Base-by-base conservation (phyloP, 148 eudicot species). In the Vaccinium corymbosum region DNA sequence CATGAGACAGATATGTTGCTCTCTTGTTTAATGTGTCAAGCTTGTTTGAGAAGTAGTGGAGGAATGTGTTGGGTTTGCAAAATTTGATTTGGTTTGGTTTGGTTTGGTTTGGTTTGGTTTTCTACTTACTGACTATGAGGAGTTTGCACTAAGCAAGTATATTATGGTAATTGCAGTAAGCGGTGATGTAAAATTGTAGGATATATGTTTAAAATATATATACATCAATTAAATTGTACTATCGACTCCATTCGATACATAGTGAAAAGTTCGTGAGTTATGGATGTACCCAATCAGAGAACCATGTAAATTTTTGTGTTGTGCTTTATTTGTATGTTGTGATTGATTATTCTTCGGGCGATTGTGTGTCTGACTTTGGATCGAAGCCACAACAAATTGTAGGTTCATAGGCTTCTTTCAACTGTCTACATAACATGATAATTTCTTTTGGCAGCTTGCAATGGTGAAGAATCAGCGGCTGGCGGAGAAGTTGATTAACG, bases 381-480 rank as follows among this genome's bases (percentile, higher is more conserved):
- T 62, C 4, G 68, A 11, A 1, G n/a, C 68, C 27, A n/a, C 13
- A 12, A 62, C 10, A n/a, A 0, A 62, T n/a, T 20, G 38, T 11
- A 1, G 27, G 13, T 78, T 76, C 53, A 20, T 10, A 49, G 2
- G 29, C 35, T 51, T 22, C 61, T 78, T 78, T 78, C 51, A 15
- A 1, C 64, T 55, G 46, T 53, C 38, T 27, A 38, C 3, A 7
- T 78, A 55, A 55, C 46, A 78, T 55, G 52, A 61, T 20, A 35
- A 38, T 11, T 38, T 22, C 56, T 25, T 79, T 79, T 81, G 84
- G 89, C 94, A 97, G 99, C 94, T 97, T 80, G 99, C 98, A 5
- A 97, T 97, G 99, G 98, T 97, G 92, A 97, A 97, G 92, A 97
- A 97, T 87, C 99, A 97, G 88, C 91, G 99, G 66, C 82, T 97